Base-by-base conservation (phyloP, 306 rosid genomes). In the Psophocarpus tetragonolobus region DNA sequence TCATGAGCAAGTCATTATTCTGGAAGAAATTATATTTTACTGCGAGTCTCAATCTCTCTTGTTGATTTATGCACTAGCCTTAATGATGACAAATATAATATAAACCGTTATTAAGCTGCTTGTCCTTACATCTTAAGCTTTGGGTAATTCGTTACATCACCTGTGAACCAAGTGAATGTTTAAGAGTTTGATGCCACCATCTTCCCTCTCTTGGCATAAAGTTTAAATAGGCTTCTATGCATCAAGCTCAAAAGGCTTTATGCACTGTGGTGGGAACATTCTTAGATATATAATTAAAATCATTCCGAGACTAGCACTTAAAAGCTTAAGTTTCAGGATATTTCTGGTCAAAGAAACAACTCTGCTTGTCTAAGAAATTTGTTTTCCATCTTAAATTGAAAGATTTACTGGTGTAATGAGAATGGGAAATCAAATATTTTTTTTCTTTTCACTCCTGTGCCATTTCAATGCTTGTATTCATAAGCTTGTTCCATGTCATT, bases 101-200 rank as follows among this genome's bases (percentile, higher is more conserved):
- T 47, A 74, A 42, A 23, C 72, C 14, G 45, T 26, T 68, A 12
- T n/a, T 56, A 24, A 21, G 38, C 57, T 80, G 38, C 57, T 80
- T 74, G 80, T 74, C 38, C 71, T 23, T 21, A 79, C 20, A 62
- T 50, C 26, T 72, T 64, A 48, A 62, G 78, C 47, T 48, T 72
- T 50, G 26, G 73, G 29, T 57, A 44, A 9, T 44, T 69, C 17
- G 12, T 39, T 38, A 35, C 51, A 69, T 69, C 42, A 17, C 36
- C 20, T 69, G 42, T 15, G 53, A 44, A 33, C 30, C 5, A 48
- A 73, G 17, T 39, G 8, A 73, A 18, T 38, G 6, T 33, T 51
- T 4, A n/a, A 23, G 71, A 79, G 21, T 36, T 48, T 69, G 54
- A 70, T 69, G 11, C 54, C 27, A 24, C 30, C 51, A 13, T 32